A percentile compares a stretch with the other conserved stretches of the same genome.
phyloP scores from a whole-genome alignment of 2,329 filamentous ascomycete genomes.

The Dactylonectria macrodidyma region DNA sequence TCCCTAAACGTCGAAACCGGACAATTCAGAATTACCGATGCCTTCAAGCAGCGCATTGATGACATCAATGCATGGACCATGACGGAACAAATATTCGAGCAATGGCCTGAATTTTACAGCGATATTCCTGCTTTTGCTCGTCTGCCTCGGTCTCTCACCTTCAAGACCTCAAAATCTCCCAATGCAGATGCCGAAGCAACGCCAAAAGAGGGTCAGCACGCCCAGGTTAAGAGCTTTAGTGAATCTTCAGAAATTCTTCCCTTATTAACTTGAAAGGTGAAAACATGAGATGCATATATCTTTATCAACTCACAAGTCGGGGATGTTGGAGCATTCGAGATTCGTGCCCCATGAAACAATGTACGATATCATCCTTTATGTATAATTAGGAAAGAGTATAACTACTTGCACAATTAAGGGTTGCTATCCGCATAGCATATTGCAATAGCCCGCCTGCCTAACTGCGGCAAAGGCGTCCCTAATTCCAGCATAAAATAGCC shows the following conservation, averaged over 20 bases:
- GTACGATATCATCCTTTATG: too few species aligned
- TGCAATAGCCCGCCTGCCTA: too few species aligned
- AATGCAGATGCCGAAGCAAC: neutral
- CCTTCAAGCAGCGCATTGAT: neutral
- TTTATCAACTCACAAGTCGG: too few species aligned
- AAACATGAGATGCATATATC: too few species aligned
- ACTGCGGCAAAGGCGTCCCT: too few species aligned
- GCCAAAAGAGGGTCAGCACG: neutral
- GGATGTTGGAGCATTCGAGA: too few species aligned
- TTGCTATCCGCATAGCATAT: too few species aligned
- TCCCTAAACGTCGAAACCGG: neutral
- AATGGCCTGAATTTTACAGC: neutral
- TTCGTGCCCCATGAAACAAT: too few species aligned
- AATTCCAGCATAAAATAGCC: too few species aligned
- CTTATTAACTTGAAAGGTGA: too few species aligned
- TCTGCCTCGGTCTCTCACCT: neutral
- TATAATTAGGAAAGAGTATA: too few species aligned
- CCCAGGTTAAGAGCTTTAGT: neutral
- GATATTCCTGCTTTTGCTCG: neutral
- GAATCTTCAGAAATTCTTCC: neutral
- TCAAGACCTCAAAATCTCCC: neutral
- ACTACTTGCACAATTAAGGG: too few species aligned
- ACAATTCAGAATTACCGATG: neutral
- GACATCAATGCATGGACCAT: neutral
- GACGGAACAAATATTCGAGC: neutral